A percentile compares a stretch with the other conserved stretches of the same genome.
Conservation (phyloP, 495 filamentous ascomycete species). For the Penicillium samsonianum region DNA sequence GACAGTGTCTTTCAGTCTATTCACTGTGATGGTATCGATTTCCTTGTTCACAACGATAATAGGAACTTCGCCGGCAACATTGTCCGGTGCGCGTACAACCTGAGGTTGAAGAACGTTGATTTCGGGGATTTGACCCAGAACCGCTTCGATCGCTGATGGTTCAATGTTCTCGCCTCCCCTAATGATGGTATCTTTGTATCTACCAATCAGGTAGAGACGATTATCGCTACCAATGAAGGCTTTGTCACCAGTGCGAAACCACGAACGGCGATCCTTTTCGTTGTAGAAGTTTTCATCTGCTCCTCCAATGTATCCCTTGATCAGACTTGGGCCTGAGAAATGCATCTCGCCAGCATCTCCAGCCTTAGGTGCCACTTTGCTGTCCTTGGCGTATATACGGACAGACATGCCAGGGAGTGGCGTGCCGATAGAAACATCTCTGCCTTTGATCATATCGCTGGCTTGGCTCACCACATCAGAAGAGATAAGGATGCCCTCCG, state of each 20-base stretch:
- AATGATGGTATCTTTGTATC: slow-evolving; percentile 54
- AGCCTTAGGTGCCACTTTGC: not conserved
- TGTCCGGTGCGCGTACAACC: slow-evolving; percentile 17
- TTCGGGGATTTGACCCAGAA: slow-evolving; percentile 28
- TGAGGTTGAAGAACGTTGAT: slow-evolving; percentile 22
- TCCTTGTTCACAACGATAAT: slow-evolving; percentile 19
- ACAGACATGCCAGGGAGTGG: slow-evolving; percentile 33
- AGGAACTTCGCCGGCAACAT: slow-evolving; percentile 30
- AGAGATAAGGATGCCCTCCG: slow-evolving; percentile 37
- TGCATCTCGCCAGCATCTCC: slow-evolving; percentile 44
- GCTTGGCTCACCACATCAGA: slow-evolving; percentile 16
- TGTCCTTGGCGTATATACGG: slow-evolving; percentile 22
- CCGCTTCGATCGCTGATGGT: slow-evolving; percentile 40
- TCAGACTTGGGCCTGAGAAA: slow-evolving; percentile 31
- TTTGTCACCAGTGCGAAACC: slow-evolving; percentile 50
- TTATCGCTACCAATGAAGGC: slow-evolving; percentile 41
- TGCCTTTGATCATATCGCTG: slow-evolving; percentile 18
- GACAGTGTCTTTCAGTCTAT: slow-evolving; percentile 24
- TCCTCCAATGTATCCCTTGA: slow-evolving; percentile 32
- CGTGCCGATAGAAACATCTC: slow-evolving; percentile 29
- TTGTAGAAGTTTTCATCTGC: slow-evolving; percentile 34
- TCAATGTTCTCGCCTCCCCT: slow-evolving; percentile 52
- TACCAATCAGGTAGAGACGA: slow-evolving; percentile 40
- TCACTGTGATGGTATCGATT: not conserved
- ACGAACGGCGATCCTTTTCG: slow-evolving; percentile 30